Evolutionary conservation across 371 early-diverging fungal genomes (phyloP).

Genomic region (Mucor lusitanicus): DNA sequence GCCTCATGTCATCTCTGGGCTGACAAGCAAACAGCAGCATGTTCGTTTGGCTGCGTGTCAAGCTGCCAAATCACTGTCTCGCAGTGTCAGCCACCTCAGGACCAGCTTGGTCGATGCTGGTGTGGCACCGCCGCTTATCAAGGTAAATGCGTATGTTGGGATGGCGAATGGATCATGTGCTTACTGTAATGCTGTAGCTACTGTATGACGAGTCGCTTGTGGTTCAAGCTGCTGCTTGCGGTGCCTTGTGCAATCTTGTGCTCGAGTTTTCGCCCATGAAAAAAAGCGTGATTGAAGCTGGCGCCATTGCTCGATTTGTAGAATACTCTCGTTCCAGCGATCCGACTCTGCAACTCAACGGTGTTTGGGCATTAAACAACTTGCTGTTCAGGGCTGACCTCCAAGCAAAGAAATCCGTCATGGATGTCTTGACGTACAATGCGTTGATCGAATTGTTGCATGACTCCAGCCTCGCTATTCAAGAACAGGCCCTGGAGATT

Average conservation of each 20-base stretch:
- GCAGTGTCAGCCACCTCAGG: conserved; percentile 79
- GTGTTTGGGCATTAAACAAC: conserved; percentile 87
- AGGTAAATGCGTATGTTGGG: conserved; percentile 40
- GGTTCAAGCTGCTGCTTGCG: conserved; percentile 77
- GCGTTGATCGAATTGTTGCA: conserved; percentile 64
- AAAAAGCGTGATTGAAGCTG: conserved; percentile 75
- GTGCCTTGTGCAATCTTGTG: conserved; percentile 85
- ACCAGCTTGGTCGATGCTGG: conserved; percentile 86
- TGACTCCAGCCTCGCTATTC: conserved; percentile 63
- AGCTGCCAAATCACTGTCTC: conserved; percentile 75
- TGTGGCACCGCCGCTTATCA: conserved; percentile 70
- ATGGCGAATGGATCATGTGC: background rate
- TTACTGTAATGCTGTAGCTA: conserved; percentile 34
- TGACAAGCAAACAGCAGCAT: conserved; percentile 60
- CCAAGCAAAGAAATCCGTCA: conserved; percentile 68
- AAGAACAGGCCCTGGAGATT: conserved; percentile 81
- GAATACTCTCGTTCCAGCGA: conserved; percentile 58
- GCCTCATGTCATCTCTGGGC: conserved; percentile 71
- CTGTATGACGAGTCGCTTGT: conserved; percentile 66
- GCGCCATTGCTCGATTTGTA: conserved; percentile 76
- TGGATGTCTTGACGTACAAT: conserved; percentile 69
- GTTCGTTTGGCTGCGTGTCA: conserved; percentile 83
- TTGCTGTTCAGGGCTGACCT: conserved; percentile 74
- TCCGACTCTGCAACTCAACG: conserved; percentile 66
- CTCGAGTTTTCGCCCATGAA: conserved; percentile 91